These are phyloP conservation scores for Termitomyces sp. DNA, from an alignment of 768 basidiomycete genomes.

Conservation along the genomic window DNA sequence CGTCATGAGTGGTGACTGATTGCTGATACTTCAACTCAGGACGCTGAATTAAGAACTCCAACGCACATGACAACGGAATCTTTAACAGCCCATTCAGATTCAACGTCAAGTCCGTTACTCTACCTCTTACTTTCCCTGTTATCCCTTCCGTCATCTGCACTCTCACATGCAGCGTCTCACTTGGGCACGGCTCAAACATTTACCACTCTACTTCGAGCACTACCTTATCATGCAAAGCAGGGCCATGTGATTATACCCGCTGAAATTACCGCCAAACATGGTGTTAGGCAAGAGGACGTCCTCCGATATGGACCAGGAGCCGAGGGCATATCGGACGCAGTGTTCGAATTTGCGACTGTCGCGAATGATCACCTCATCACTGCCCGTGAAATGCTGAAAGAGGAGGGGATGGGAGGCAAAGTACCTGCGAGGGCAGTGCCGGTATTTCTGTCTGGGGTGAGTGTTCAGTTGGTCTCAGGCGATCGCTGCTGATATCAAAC, in stretches of 20 bases:
- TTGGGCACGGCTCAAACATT: constrained; percentile 74
- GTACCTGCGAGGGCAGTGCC: constrained; percentile 62
- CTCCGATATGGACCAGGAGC: constrained; percentile 55
- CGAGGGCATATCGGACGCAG: constrained; percentile 68
- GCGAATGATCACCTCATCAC: constrained; percentile 80
- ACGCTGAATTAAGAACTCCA: constrained; percentile 61
- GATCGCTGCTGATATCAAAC: constrained; percentile 16
- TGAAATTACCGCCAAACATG: constrained; percentile 76
- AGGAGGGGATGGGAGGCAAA: constrained; percentile 41
- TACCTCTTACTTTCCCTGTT: constrained; percentile 74
- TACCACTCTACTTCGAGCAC: constrained; percentile 65
- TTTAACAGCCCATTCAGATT: constrained; percentile 71
- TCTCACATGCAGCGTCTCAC: constrained; percentile 80
- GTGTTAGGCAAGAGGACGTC: constrained; percentile 77
- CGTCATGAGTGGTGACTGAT: constrained; percentile 5
- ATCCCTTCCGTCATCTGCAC: constrained; percentile 45
- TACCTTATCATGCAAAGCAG: constrained; percentile 73
- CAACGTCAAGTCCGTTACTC: constrained; percentile 74
- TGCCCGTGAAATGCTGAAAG: constrained; percentile 65
- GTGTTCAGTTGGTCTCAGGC: constrained; percentile 27
- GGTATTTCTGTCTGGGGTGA: constrained; percentile 67
- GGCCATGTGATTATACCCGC: constrained; percentile 76
- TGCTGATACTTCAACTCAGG: constrained; percentile 35
- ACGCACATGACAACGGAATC: constrained; percentile 67
- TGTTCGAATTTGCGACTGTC: constrained; percentile 77